A percentile compares a stretch with the other conserved stretches of the same genome.
These are phyloP conservation scores for Claviceps arundinis DNA, from an alignment of 2,329 filamentous ascomycete genomes.

Conservation along the genomic window DNA sequence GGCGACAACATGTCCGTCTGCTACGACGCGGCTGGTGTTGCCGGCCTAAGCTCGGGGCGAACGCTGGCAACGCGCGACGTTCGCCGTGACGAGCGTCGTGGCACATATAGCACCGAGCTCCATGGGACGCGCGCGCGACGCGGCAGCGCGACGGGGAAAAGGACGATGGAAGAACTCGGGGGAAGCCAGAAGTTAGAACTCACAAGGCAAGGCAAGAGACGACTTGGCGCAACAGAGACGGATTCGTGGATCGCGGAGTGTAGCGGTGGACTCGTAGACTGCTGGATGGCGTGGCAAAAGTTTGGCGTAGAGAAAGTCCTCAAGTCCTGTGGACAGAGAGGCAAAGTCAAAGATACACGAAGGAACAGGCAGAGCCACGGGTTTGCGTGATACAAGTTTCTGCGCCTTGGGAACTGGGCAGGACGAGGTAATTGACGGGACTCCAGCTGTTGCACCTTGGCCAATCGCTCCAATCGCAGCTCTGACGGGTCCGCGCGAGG, in stretches of 20 bases:
- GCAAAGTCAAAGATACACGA: slow-evolving; percentile 11
- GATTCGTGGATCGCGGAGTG: slow-evolving; percentile 9
- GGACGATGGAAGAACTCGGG: slow-evolving; percentile 1
- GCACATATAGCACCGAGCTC: not conserved
- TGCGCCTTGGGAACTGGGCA: slow-evolving; percentile 7
- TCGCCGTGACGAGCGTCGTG: slow-evolving; percentile 5
- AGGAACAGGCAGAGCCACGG: slow-evolving; percentile 9
- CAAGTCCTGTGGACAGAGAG: slow-evolving; percentile 8
- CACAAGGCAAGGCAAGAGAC: slow-evolving; percentile 19
- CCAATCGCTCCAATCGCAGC: not conserved
- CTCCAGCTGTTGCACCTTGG: not conserved
- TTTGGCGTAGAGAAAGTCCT: slow-evolving; percentile 5
- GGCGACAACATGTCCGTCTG: slow-evolving; percentile 10
- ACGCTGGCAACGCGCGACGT: slow-evolving; percentile 8
- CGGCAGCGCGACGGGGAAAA: slow-evolving; percentile 6
- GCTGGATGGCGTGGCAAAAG: slow-evolving; percentile 8
- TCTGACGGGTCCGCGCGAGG: not conserved
- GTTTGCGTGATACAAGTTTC: slow-evolving; percentile 13
- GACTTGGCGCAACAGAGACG: slow-evolving; percentile 10
- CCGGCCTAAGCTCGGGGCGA: not conserved
- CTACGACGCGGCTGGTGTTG: slow-evolving; percentile 12
- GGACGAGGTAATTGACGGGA: slow-evolving; percentile 6
- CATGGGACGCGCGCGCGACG: slow-evolving; percentile 3
- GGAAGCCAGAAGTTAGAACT: slow-evolving; percentile 18
- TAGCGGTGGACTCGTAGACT: slow-evolving; percentile 4